Conservation (phyloP, 495 filamentous ascomycete genomes). For the Astrothelium macrocarpum region DNA sequence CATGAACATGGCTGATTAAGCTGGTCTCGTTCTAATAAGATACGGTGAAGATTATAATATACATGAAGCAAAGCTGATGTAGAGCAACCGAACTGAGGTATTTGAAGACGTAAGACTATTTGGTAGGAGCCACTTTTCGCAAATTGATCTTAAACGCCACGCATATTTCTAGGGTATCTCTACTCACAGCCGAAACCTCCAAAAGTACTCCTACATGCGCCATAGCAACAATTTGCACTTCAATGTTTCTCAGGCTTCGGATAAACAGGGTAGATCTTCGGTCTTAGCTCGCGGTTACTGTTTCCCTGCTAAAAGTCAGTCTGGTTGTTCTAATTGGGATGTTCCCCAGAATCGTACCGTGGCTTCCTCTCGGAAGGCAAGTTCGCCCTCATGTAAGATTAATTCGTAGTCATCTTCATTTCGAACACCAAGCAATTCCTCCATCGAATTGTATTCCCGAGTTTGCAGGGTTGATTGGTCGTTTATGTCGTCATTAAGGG, state of each 20-base stretch:
- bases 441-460: conserved; percentile 2
- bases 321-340: neutral
- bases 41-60: too few relatives aligned
- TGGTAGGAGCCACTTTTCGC: too few relatives aligned
- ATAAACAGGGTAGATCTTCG: conserved; percentile 1
- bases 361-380: conserved; percentile 24
- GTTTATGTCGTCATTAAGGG: neutral
- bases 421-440: conserved; percentile 21
- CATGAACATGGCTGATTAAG: too few relatives aligned
- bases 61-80: too few relatives aligned
- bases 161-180: neutral
- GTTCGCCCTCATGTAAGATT: conserved; percentile 14
- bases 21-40: too few relatives aligned
- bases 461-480: neutral
- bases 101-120: too few relatives aligned
- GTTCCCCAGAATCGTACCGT: conserved; percentile 4
- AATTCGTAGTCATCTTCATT: conserved; percentile 12
- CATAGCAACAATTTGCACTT: neutral
- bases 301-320: conserved; percentile 8
- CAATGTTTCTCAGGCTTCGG: neutral
- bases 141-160: neutral
- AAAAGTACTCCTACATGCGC: neutral
- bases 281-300: conserved; percentile 9
- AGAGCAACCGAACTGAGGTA: too few relatives aligned
- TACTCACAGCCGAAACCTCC: neutral